phyloP scores from a whole-genome alignment of 345 rosid genomes.

The Sisymbrium altissimum region DNA sequence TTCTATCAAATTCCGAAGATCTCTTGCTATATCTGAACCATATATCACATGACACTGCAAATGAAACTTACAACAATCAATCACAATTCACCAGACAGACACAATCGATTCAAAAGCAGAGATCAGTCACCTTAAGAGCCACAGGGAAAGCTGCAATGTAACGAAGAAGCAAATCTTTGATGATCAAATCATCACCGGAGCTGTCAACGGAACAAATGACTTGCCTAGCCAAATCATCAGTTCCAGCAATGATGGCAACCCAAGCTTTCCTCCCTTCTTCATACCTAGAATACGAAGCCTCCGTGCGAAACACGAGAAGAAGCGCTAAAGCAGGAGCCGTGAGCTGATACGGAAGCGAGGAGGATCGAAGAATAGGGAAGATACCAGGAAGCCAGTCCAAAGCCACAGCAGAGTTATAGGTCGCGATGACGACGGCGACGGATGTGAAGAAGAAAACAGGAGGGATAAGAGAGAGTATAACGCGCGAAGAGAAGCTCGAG shows the following conservation, averaged over 20 bases:
- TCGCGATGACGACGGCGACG: constrained; percentile 55
- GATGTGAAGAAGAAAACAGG: constrained; percentile 74
- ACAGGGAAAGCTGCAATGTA: constrained; percentile 84
- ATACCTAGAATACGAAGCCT: constrained; percentile 87
- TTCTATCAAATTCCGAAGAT: constrained; percentile 65
- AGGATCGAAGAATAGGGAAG: constrained; percentile 67
- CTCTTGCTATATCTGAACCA: constrained; percentile 67
- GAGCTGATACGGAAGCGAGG: constrained; percentile 81
- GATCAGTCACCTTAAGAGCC: constrained; percentile 63
- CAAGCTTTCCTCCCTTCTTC: constrained; percentile 82
- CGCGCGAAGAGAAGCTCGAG: constrained; percentile 75
- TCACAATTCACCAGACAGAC: constrained; percentile 22
- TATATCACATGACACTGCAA: constrained; percentile 76
- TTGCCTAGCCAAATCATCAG: constrained; percentile 70
- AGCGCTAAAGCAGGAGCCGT: constrained; percentile 91
- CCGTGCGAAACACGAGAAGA: constrained; percentile 82
- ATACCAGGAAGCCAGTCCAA: constrained; percentile 56
- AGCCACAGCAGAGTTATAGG: constrained; percentile 65
- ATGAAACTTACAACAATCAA: background rate
- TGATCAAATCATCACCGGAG: constrained; percentile 39
- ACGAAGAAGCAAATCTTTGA: constrained; percentile 55
- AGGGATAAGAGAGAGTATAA: constrained; percentile 71
- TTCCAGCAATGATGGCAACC: constrained; percentile 67
- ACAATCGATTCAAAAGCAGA: constrained; percentile 9
- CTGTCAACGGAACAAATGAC: constrained; percentile 49